Base-by-base conservation (phyloP, 441 rosid genomes). In the Francoa sonchifolia region DNA sequence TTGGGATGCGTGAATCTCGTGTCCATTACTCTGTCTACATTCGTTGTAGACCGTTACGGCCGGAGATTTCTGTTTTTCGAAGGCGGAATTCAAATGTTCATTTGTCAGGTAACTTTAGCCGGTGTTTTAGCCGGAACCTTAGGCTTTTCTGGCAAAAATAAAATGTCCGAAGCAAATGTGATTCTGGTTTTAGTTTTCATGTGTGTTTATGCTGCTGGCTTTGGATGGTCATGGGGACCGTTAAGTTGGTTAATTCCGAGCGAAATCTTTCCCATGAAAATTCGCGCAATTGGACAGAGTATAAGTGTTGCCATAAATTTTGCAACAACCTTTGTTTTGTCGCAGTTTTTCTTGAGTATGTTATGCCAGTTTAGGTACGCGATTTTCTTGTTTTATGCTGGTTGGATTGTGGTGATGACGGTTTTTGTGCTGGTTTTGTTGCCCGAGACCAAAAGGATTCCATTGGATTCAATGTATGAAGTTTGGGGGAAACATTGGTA, bases 201-300 rank as follows among this genome's bases (percentile, higher is more conserved):
- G 67, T 67, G 94, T 69, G n/a, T 77, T 15, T 77, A 79, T 8
- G 72, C 87, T 1, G 77, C 92, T 13, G 96, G 92, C 4, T 86
- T 82, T 41, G 94, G 88, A 2, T 86, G 92, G 92, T 82, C 94
- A 0, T 86, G 94, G 94, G 94, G 96, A 0, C 94, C 94, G 14
- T 44, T 86, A 2, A 51, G 65, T 33, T 79, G 92, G 88, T 73
- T 86, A 19, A 69, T 86, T 51, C 92, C 94, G 0, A 75, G 92
- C 38, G 96, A 86, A 59, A 86, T 82, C 33, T 79, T 79, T 43
- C 94, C 94, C 0, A 70, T 82, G 42, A 77, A 82, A 51, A 72
- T 77, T 39, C 65, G 96, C 1, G 54, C 92, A 0, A 60, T 76
- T 0, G 96, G 96, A 45, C 92, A 77, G 47, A 80, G 97, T 72